Base-by-base conservation (phyloP, 164 flowering plant species). In the Amborella trichopoda region DNA sequence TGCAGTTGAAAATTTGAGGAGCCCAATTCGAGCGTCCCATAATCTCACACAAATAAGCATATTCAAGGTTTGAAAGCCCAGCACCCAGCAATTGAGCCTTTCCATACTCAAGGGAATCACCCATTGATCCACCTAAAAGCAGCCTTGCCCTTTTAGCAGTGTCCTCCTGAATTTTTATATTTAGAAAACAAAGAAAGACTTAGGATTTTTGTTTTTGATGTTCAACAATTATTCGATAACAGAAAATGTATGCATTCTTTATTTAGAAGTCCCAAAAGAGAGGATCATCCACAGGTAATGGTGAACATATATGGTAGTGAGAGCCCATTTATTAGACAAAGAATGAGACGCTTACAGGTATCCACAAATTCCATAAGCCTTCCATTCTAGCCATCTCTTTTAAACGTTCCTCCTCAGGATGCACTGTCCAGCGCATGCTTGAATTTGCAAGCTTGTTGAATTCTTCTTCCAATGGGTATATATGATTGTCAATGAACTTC, bases 21-120 rank as follows among this genome's bases (percentile, higher is more conserved):
- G 99, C 99, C 82, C 93, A 87, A 55, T 75, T 48, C 40, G 99
- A 91, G 45, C 94, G 90, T 25, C 99, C 99, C 96, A 91, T 82
- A 64, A 87, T 67, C 76, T 91, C 96, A 69, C 96, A 87, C 23
- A 91, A 83, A 68, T 77, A 78, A 37, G 95, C 99, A 72, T 91
- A 91, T 59, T 91, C 99, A 48, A 91, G 86, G 70, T 91, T 91
- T 45, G 99, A 73, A 28, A 91, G 95, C 24, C 96, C 99, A 9
- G 80, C 80, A 54, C 99, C 99, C 40, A 91, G 49, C 26, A 80
- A 66, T 23, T 17, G 46, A 61, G 62, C 64, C 49, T 47, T 46
- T 26, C 45, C 55, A 53, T 50, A 53, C 32, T 38, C 66, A 12
- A 53, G 48, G 21, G 26, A 23, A 38, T 25, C 27, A 23, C 55